Evolutionary conservation across 176 grass and related monocot species (phyloP).

Genomic region (Oryza glumipatula): DNA sequence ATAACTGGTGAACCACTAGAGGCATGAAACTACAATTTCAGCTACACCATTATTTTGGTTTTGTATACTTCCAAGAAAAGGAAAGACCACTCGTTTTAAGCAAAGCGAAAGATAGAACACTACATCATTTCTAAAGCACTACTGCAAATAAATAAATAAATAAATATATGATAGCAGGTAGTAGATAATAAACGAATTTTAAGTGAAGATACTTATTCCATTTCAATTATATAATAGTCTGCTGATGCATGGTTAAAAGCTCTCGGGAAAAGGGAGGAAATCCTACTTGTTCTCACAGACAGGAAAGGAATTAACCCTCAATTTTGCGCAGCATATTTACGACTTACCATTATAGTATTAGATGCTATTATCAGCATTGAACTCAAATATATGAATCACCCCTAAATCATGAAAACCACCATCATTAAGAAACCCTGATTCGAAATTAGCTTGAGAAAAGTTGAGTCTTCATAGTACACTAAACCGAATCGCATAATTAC

Average conservation of each 20-base stretch:
- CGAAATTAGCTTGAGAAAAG: neutral
- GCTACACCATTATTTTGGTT: slow-evolving; percentile 6
- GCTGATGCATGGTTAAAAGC: slow-evolving; percentile 7
- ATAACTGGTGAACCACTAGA: slow-evolving; percentile 14
- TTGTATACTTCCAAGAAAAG: slow-evolving; percentile 10
- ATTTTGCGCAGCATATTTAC: neutral
- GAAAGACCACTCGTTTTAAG: neutral
- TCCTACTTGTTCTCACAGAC: neutral
- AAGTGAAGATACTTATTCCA: slow-evolving; percentile 9
- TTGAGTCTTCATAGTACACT: neutral
- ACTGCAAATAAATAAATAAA: slow-evolving; percentile 5
- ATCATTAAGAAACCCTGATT: neutral
- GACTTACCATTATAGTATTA: neutral
- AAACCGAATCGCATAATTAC: neutral
- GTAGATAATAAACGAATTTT: neutral
- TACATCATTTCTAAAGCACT: neutral
- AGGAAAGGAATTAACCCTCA: neutral
- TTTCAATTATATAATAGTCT: slow-evolving; percentile 7
- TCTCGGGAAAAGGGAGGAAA: neutral
- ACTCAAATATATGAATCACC: neutral
- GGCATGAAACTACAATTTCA: slow-evolving; percentile 19
- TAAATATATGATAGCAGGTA: neutral
- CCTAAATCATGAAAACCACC: neutral
- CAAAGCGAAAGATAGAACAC: neutral
- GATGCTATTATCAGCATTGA: neutral